Evolutionary conservation across 306 rosid genomes (phyloP).

Genomic region (Spatholobus suberectus): DNA sequence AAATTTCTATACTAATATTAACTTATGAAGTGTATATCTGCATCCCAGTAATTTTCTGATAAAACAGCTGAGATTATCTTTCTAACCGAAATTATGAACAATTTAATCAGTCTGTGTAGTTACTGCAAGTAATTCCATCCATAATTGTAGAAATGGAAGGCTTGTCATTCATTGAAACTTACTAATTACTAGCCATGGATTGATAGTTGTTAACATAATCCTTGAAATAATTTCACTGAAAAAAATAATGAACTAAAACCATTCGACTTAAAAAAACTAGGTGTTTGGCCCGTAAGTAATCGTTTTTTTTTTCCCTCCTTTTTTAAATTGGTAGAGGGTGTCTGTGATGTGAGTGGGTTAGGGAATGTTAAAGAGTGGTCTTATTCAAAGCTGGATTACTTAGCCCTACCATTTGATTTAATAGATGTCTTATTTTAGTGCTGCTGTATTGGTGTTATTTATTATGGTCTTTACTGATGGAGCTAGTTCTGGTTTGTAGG

Average conservation of each 20-base stretch:
- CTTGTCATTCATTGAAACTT: neutral
- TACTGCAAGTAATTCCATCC: constrained; percentile 4
- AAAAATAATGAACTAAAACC: constrained; percentile 1
- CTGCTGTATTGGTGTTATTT: constrained; percentile 24
- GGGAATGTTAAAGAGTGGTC: neutral
- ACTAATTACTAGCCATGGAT: neutral
- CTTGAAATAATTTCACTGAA: neutral
- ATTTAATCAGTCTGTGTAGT: neutral
- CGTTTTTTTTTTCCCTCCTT: neutral
- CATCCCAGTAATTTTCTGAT: constrained; percentile 1
- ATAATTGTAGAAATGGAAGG: neutral
- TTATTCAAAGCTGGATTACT: constrained; percentile 8
- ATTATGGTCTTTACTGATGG: constrained; percentile 24
- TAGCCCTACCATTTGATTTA: constrained; percentile 28
- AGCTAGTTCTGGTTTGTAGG: constrained; percentile 77
- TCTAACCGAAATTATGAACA: neutral
- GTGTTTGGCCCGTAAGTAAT: neutral
- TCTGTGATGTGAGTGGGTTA: neutral
- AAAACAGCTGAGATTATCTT: neutral
- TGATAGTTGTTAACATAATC: neutral
- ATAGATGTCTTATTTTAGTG: neutral
- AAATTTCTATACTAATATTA: neutral
- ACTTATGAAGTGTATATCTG: constrained; percentile 15
- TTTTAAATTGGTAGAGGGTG: neutral
- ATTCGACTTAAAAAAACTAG: neutral